Evolutionary conservation across 2,329 filamentous ascomycete genomes (phyloP).

Genomic region (Neonectria hederae): DNA sequence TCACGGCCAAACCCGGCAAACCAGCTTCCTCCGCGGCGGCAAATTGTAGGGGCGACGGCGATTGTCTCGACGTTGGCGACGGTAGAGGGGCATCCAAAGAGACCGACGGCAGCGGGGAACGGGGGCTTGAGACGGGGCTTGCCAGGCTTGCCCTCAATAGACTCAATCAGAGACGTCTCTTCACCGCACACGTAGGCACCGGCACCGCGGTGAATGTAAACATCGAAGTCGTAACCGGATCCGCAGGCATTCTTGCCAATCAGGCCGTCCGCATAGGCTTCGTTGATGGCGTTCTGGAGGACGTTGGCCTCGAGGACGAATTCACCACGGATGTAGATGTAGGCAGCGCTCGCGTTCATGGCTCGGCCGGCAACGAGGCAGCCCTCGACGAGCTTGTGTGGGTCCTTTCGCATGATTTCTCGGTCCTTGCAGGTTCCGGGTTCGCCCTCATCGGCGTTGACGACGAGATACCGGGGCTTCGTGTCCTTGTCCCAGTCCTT

Average conservation of each 20-base stretch:
- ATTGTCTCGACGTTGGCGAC: constrained; percentile 98
- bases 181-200: constrained; percentile 98
- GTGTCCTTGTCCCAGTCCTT: constrained; percentile 99
- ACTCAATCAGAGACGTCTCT: constrained; percentile 98
- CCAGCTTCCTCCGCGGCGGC: constrained; percentile 90
- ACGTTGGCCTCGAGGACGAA: constrained; percentile 96
- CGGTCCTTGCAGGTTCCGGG: constrained; percentile 99
- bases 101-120: constrained; percentile 95
- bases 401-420: constrained; percentile 99
- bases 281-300: constrained; percentile 94
- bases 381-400: constrained; percentile 98
- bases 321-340: constrained; percentile 99
- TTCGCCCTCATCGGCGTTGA: constrained; percentile 99
- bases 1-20: constrained; percentile 95
- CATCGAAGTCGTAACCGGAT: constrained; percentile 96
- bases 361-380: constrained; percentile 95
- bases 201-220: constrained; percentile 95
- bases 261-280: constrained; percentile 92
- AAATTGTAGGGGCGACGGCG: constrained; percentile 94
- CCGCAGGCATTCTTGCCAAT: constrained; percentile 99
- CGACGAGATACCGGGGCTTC: constrained; percentile 94
- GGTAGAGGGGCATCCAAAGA: constrained; percentile 97
- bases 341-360: constrained; percentile 98
- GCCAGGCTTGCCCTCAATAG: constrained; percentile 96
- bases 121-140: constrained; percentile 99